Base-by-base conservation (phyloP, 805 yeast species). In the Torulaspora delbrueckii region DNA sequence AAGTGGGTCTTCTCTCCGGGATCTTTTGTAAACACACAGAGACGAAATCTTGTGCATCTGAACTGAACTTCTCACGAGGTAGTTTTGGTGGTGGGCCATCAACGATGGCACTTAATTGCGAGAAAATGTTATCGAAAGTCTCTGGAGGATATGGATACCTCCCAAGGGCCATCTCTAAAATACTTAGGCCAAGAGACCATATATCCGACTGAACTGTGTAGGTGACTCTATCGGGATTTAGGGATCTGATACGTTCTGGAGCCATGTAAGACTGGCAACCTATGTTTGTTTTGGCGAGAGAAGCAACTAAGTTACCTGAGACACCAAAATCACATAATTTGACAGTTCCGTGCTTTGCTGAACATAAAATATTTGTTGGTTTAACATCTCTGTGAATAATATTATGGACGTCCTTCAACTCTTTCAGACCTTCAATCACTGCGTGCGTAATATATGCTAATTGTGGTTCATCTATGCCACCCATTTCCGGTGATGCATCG, bases 201-300 rank as follows among this genome's bases (percentile, higher is more conserved):
- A 91, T 80, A 67, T 91, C 99, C 8, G 95, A 83, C 60, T 91
- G 97, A 3, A 89, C 96, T 1, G 96, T 81, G 66, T 91, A 91
- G 0, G 93, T 79, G 7, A 78, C 73, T 54, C 81, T 90, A 59
- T 84, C 89, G 1, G 89, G 91, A 52, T 71, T 81, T 50, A 76
- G 58, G 0, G 86, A 78, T 59, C 82, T 81, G 56, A 93, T 93
- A 60, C 99, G 77, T 63, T 91, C 99, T 1, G 99, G 99, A 1
- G 98, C 98, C 98, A 93, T 93, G 66, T 91, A 91, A 1, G 96
- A 85, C 68, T 93, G 99, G 67, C 99, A 91, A 4, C 99, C 99
- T 54, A 91, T 88, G 57, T 93, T 91, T 0, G 99, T 91, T 58
- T 88, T 82, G 12, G 98, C 98, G 57, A 91, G 73, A 0, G 96